phyloP scores from a whole-genome alignment of 2,329 filamentous ascomycete genomes.

The Grosmannia huntii region DNA sequence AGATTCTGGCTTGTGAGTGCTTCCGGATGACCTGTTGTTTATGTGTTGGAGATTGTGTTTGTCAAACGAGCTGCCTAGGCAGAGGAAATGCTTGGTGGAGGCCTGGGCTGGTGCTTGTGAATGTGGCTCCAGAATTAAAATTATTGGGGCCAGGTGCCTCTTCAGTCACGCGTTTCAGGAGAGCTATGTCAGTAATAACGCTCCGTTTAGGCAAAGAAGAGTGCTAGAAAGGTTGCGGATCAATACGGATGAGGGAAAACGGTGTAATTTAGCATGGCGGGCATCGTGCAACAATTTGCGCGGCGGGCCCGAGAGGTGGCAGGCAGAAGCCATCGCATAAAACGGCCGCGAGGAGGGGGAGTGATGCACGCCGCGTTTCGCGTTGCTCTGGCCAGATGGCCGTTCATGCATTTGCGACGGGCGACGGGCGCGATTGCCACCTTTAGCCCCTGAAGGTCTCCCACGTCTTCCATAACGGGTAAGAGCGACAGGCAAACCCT shows the following conservation, averaged over 20 bases:
- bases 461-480: not conserved
- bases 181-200: conserved; percentile 1
- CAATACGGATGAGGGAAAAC: conserved; percentile 1
- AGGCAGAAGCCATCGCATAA: not conserved
- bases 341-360: not conserved
- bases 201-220: conserved; percentile 1
- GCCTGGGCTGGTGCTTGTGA: conserved; percentile 1
- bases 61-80: not conserved
- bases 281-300: not conserved
- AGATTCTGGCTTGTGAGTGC: not conserved
- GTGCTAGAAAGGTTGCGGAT: not conserved
- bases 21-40: not conserved
- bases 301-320: not conserved
- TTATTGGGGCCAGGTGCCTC: conserved; percentile 4
- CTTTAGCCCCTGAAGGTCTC: conserved; percentile 4
- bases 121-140: conserved; percentile 9
- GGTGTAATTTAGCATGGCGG: not conserved
- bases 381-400: conserved; percentile 3
- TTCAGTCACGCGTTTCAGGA: conserved; percentile 7
- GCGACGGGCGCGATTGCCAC: conserved; percentile 3
- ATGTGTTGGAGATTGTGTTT: not conserved
- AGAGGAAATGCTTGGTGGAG: conserved; percentile 1
- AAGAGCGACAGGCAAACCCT: not conserved
- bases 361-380: conserved; percentile 11
- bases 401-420: conserved; percentile 7